A percentile compares a stretch with the other conserved stretches of the same genome.
phyloP scores from a whole-genome alignment of 441 rosid genomes.

The Euphorbia celastroides region DNA sequence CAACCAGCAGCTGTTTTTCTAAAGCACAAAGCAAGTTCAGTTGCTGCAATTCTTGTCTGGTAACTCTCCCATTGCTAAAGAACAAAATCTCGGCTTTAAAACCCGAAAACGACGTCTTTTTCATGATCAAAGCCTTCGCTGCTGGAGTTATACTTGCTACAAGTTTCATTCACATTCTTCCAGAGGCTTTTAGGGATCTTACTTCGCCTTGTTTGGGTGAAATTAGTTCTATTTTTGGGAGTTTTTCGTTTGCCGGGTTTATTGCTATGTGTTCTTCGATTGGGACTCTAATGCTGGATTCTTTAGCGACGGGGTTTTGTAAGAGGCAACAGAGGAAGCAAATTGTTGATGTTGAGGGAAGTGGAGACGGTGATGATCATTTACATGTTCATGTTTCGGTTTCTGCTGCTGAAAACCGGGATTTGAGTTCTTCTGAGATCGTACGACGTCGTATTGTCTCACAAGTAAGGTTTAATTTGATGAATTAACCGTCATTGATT shows the following conservation, averaged over 20 bases:
- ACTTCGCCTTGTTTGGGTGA: conserved; percentile 47
- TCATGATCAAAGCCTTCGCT: conserved; percentile 62
- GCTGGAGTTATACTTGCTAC: conserved; percentile 62
- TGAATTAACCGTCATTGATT: too few relatives aligned
- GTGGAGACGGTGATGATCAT: too few relatives aligned
- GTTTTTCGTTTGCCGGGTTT: conserved; percentile 60
- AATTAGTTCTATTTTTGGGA: conserved; percentile 30
- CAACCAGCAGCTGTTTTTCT: neutral
- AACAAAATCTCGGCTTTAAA: conserved; percentile 29
- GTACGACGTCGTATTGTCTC: conserved; percentile 40
- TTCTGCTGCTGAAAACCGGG: conserved; percentile 4
- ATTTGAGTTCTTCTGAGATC: conserved; percentile 26
- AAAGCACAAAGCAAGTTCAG: conserved; percentile 43
- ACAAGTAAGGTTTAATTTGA: conserved; percentile 23
- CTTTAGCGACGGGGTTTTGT: conserved; percentile 42
- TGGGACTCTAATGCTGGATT: conserved; percentile 45
- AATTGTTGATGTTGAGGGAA: conserved; percentile 11
- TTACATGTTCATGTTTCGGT: conserved; percentile 33
- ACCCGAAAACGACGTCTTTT: conserved; percentile 50
- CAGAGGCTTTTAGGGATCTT: conserved; percentile 46
- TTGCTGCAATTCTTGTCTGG: conserved; percentile 50
- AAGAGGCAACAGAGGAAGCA: conserved; percentile 19
- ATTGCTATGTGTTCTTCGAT: conserved; percentile 59
- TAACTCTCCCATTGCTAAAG: conserved; percentile 46
- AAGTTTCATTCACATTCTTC: conserved; percentile 61